Evolutionary conservation across 2,329 filamentous ascomycete genomes (phyloP), one percentile per base, ranked within the genome.

Genomic region (Zasmidium citrigriseum): DNA sequence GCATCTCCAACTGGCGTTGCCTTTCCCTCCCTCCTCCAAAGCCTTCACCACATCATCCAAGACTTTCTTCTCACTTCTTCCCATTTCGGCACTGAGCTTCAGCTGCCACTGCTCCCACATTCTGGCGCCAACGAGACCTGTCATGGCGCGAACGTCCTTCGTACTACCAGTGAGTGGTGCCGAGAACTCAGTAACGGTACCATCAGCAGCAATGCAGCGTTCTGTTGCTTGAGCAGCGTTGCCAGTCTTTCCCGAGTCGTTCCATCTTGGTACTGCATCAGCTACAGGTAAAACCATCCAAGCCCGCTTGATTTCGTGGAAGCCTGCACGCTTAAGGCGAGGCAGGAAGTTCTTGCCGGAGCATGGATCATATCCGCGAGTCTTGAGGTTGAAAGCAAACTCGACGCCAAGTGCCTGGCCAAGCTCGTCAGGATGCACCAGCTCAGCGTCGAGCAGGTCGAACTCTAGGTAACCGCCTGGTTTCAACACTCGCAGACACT

Each of bases 71-170:
- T 81, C 78, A 29, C 80, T 79, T 71, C 91, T 87, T 23, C 90
- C 89, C 70, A 91, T 95, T 79, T 97, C 93, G 77, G 88, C 84
- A 77, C 95, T 90, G 68, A 93, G 83, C 70, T 91, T 90, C 65
- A 97, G 78, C 74, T 98, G 84, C 95, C 95, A 99, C 73, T 91
- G 89, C 82, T 99, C 95, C 93, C 93, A 99, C 73, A 88, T 87
- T 87, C 92, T 95, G 23, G 89, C 88, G 3, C 91, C 95, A 0
- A 93, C 86, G 44, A 98, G 78, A 20, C 93, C 93, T 12, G 90
- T 89, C 64, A 96, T 80, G 44, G 72, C 72, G 20, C 69, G 67
- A n/a, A 73, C 72, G 47, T 72, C 71, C 22, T 63, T 61, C 9
- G 72, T 74, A 51, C 67, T 72, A 27, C 73, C 73, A 20, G 70